These are phyloP conservation scores for Dryas integrifolia DNA, from an alignment of 331 rosid genomes.

Conservation along the genomic window DNA sequence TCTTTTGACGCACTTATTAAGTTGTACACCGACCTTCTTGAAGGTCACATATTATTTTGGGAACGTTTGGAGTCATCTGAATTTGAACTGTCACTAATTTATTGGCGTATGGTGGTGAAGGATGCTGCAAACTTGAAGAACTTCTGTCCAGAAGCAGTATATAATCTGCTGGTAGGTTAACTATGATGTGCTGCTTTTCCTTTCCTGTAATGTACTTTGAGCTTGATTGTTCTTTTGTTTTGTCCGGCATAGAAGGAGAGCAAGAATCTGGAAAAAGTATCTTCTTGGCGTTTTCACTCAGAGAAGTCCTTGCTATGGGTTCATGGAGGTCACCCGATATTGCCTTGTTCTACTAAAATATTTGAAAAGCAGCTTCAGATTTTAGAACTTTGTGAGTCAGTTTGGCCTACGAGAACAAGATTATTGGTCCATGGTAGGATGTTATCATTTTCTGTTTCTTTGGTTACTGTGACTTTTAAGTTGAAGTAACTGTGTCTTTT, in stretches of 20 bases:
- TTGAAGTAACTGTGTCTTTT: not conserved
- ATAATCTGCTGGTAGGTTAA: conserved; percentile 56
- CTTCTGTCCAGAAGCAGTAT: conserved; percentile 54
- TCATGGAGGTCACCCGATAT: conserved; percentile 89
- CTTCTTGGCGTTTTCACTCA: conserved; percentile 30
- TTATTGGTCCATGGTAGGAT: conserved; percentile 45
- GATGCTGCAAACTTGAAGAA: conserved; percentile 44
- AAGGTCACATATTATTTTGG: conserved; percentile 66
- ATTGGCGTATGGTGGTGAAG: conserved; percentile 64
- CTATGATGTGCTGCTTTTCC: not conserved
- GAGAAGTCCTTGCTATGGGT: conserved; percentile 80
- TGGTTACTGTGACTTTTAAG: not conserved
- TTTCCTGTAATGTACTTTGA: conserved; percentile 20
- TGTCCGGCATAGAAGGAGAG: conserved; percentile 46
- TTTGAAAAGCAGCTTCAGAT: conserved; percentile 55
- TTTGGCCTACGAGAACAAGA: conserved; percentile 58
- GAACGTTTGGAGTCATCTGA: conserved; percentile 39
- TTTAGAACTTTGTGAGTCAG: conserved; percentile 46
- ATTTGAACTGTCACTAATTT: conserved; percentile 47
- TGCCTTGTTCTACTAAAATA: conserved; percentile 57
- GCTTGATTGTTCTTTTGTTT: conserved; percentile 12
- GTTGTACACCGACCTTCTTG: conserved; percentile 56
- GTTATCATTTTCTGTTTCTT: not conserved
- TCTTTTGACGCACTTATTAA: conserved; percentile 42
- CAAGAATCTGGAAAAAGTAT: conserved; percentile 37